Evolutionary conservation across 768 basidiomycete genomes (phyloP).

Genomic region (Mycena vitilis): DNA sequence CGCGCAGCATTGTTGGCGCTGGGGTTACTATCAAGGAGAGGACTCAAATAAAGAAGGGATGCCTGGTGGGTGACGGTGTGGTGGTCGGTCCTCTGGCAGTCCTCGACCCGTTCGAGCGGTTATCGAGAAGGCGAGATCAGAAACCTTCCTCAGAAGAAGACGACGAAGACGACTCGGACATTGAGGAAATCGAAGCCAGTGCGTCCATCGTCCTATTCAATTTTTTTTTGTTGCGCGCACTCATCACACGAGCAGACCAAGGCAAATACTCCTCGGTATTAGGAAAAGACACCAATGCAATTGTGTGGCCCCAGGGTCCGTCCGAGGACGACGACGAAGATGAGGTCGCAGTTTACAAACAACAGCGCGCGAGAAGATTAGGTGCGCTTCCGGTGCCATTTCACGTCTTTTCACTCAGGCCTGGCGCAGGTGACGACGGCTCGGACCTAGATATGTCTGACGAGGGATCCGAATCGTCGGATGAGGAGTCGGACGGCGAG

Average conservation of each 20-base stretch:
- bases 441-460: conserved; percentile 75
- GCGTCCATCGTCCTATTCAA: conserved; percentile 39
- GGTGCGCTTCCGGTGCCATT: conserved; percentile 53
- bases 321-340: conserved; percentile 74
- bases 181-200: conserved; percentile 78
- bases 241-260: conserved; percentile 55
- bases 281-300: conserved; percentile 80
- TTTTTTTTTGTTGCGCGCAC: background rate
- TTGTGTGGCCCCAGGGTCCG: conserved; percentile 81
- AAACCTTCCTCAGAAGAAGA: conserved; percentile 48
- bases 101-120: conserved; percentile 75
- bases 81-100: conserved; percentile 78
- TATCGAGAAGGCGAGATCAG: conserved; percentile 66
- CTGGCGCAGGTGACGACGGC: conserved; percentile 64
- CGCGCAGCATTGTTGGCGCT: conserved; percentile 84
- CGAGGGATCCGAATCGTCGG: conserved; percentile 66
- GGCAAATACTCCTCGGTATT: conserved; percentile 58
- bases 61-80: conserved; percentile 86
- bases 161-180: conserved; percentile 61
- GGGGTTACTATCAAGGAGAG: conserved; percentile 78
- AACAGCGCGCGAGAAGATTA: conserved; percentile 80
- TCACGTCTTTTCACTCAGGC: conserved; percentile 9
- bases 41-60: conserved; percentile 77
- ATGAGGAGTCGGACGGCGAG: conserved; percentile 48
- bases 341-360: conserved; percentile 68